Percentiles rank a stretch among this genome's conserved stretches.
phyloP scores from a whole-genome alignment of 345 rosid species.

The Salix arbutifolia region DNA sequence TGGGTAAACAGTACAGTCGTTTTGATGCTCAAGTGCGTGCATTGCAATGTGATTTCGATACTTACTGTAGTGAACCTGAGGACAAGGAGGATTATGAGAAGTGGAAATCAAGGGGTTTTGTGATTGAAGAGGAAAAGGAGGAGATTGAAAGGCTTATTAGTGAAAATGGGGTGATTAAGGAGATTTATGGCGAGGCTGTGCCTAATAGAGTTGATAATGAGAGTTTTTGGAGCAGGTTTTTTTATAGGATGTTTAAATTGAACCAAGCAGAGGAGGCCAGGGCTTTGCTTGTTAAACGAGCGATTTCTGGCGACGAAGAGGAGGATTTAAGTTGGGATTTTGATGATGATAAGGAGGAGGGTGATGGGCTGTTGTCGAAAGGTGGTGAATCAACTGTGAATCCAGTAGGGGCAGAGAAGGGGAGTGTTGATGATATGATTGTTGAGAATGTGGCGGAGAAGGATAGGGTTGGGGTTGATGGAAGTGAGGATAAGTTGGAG shows the following conservation, averaged over 20 bases:
- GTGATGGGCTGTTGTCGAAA: slow-evolving; percentile 1
- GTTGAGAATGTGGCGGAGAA: slow-evolving; percentile 14
- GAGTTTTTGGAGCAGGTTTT: slow-evolving; percentile 62
- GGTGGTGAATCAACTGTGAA: slow-evolving; percentile 4
- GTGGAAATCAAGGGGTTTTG: slow-evolving; percentile 51
- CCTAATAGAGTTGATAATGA: slow-evolving; percentile 44
- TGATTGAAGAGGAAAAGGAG: slow-evolving; percentile 36
- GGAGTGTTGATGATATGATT: not conserved
- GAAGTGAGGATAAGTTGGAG: not conserved
- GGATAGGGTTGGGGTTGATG: slow-evolving; percentile 19
- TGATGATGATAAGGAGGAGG: slow-evolving; percentile 39
- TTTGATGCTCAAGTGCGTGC: slow-evolving; percentile 60
- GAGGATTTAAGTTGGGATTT: slow-evolving; percentile 84
- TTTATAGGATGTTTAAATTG: slow-evolving; percentile 48
- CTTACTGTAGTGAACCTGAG: slow-evolving; percentile 55
- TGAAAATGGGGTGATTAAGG: slow-evolving; percentile 34
- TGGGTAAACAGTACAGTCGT: slow-evolving; percentile 45
- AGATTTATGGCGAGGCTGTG: slow-evolving; percentile 41
- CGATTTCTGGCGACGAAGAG: slow-evolving; percentile 52
- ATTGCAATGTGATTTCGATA: slow-evolving; percentile 41
- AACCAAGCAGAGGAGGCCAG: slow-evolving; percentile 63
- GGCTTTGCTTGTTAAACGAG: slow-evolving; percentile 57
- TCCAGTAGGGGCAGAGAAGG: not conserved
- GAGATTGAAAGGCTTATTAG: slow-evolving; percentile 39
- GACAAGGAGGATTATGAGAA: slow-evolving; percentile 41